Base-by-base conservation (phyloP, 352 stramenopile species). In the Globisporangium nodosum region DNA sequence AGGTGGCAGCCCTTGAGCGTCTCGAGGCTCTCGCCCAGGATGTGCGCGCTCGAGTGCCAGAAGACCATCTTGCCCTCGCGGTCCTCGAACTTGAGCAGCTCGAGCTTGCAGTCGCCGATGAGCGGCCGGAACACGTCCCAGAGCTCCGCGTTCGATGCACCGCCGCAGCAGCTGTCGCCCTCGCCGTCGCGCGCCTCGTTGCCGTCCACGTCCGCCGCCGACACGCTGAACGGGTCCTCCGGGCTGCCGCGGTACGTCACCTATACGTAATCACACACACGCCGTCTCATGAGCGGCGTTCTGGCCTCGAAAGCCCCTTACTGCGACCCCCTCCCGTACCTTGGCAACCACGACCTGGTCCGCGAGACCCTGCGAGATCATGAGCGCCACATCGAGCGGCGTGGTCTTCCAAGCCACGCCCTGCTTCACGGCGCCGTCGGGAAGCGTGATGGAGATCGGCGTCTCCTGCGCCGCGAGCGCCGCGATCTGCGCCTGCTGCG, bases 11-110 rank as follows among this genome's bases (percentile, higher is more conserved):
- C 97, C 74, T 98, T 99, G 53, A 98, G 74, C 55, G 91, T 89
- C 74, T 99, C 97, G 30, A 99, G 81, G 31, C 91, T 96, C 79
- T 16, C 97, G 97, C 33, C 98, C 97, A 99, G 81, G 16, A 99
- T 93, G 70, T 99, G 98, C 1, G 97, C 96, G 1, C 90, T 98
- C 21, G 96, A 99, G 74, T 99, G 98, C 98, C 97, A 99, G 68
- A 99, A 98, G 3, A 97, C 74, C 50, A 70, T 85, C 60, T 89
- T 88, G 65, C 78, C 81, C 70, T 85, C 71, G 20, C 85, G 75
- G 63, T 99, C 95, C 42, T 98, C 94, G 73, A 99, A 99, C 78
- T 99, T 99, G 53, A 99, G 83, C 63, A 99, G 83, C 71, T 98
- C 85, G 45, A 99, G 75, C 59, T 91, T 90, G 60, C 94, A 98